Evolutionary conservation across 371 early-diverging fungal genomes (phyloP), one percentile per base, ranked within the genome.

Genomic region (Circinella minor): DNA sequence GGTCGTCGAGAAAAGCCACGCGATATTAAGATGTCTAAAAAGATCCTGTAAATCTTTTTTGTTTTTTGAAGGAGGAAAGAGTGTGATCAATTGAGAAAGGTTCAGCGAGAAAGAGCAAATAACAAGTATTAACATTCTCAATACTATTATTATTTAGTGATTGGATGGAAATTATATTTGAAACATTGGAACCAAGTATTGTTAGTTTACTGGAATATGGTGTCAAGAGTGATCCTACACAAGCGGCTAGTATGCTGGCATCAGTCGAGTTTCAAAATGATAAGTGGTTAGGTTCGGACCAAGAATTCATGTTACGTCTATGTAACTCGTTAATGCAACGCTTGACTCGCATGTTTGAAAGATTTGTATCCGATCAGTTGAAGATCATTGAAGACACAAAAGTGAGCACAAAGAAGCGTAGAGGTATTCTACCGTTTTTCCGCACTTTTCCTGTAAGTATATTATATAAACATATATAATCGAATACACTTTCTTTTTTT

Each of bases 341-440:
- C 55, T 74, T 94, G 48, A 85, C 77, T 11, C 74, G 82, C 14
- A 88, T 91, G 71, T 96, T 96, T 82, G 92, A 93, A 37, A 88
- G 85, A 66, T 96, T 93, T 79, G 82, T 96, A 62, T 89, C 91
- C 13, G 97, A 96, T 48, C 98, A 98, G 79, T 81, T 96, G 46
- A 90, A 90, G 68, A 86, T 89, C 18, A 95, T 98, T 69, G 98
- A 98, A 63, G 96, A 96, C 34, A 94, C 93, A 6, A 95, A 96
- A 75, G 89, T 95, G 57, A 93, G 89, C 37, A 86, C 91, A 48
- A 96, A 96, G 76, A 93, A 93, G 70, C 88, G 97, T 9, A 88
- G 85, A 60, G 98, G 99, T 18, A 92, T 96, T 34, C 83, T 97
- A 17, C 88, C 94, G 0, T 95, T 93, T 72, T 89, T 97, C 61